Evolutionary conservation across 441 rosid genomes (phyloP).

Genomic region (Geranium incanum): DNA sequence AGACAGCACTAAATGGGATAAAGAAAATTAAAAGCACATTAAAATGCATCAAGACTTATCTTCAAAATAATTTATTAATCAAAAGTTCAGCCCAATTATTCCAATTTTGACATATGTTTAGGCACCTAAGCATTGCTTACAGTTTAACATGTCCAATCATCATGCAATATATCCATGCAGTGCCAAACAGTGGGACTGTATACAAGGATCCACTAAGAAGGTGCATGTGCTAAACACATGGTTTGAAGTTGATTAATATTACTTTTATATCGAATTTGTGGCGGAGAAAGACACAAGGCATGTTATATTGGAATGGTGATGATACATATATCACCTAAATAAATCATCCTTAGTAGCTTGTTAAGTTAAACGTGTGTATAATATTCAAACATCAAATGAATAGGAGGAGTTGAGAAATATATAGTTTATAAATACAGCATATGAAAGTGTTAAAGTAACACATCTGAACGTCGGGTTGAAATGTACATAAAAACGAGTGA

Average conservation of each 20-base stretch:
- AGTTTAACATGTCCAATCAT: neutral
- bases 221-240: neutral
- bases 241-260: neutral
- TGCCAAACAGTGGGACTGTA: neutral
- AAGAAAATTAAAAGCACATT: neutral
- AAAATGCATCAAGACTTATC: neutral
- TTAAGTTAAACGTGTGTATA: too few relatives aligned
- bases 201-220: neutral
- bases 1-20: neutral
- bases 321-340: too few relatives aligned
- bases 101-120: neutral
- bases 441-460: too few relatives aligned
- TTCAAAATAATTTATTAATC: neutral
- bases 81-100: neutral
- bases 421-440: too few relatives aligned
- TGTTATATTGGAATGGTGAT: too few relatives aligned
- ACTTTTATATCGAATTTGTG: too few relatives aligned
- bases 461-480: too few relatives aligned
- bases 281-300: too few relatives aligned
- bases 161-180: neutral
- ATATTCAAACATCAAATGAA: too few relatives aligned
- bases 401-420: too few relatives aligned
- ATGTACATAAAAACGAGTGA: too few relatives aligned
- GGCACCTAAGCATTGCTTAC: neutral
- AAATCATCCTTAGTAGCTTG: too few relatives aligned